phyloP scores from a whole-genome alignment of 768 basidiomycete genomes.

The Paxillus ammoniavirescens region DNA sequence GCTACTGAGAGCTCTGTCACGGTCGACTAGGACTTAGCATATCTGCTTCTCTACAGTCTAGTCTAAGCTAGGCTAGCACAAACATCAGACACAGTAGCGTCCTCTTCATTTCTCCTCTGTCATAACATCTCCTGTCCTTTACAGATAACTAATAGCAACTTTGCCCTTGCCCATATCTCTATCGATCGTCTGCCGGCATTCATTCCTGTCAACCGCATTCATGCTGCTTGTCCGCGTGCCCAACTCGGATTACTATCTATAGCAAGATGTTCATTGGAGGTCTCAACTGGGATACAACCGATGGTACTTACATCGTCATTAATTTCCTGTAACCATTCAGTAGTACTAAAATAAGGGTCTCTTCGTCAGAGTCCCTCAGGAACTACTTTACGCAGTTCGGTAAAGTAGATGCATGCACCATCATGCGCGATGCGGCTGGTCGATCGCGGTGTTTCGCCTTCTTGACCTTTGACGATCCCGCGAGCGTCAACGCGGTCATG shows the following conservation, averaged over 20 bases:
- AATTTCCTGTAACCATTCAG: constrained; percentile 34
- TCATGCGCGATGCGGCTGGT: constrained; percentile 96
- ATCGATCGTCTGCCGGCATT: constrained; percentile 24
- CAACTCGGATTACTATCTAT: constrained; percentile 34
- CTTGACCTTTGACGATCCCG: constrained; percentile 90
- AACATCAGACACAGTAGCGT: constrained; percentile 70
- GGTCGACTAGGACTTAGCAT: constrained; percentile 64
- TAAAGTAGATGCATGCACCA: constrained; percentile 95
- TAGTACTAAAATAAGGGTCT: constrained; percentile 42
- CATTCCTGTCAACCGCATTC: constrained; percentile 19
- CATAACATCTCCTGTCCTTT: constrained; percentile 63
- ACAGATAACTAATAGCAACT: constrained; percentile 78
- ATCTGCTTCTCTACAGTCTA: constrained; percentile 65
- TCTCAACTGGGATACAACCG: constrained; percentile 99
- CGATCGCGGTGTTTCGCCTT: constrained; percentile 98
- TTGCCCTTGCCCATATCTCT: constrained; percentile 41
- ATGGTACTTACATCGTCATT: constrained; percentile 68
- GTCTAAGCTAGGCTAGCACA: constrained; percentile 76
- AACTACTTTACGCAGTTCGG: constrained; percentile 96
- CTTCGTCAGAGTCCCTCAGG: constrained; percentile 61
- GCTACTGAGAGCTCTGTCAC: constrained; percentile 48
- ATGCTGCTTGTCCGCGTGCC: constrained; percentile 23
- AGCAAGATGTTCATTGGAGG: constrained; percentile 99
- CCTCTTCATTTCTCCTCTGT: constrained; percentile 54
- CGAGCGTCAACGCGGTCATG: constrained; percentile 95